These are phyloP conservation scores for Neurospora sp. DNA, from an alignment of 495 filamentous ascomycete genomes.

Conservation along the genomic window DNA sequence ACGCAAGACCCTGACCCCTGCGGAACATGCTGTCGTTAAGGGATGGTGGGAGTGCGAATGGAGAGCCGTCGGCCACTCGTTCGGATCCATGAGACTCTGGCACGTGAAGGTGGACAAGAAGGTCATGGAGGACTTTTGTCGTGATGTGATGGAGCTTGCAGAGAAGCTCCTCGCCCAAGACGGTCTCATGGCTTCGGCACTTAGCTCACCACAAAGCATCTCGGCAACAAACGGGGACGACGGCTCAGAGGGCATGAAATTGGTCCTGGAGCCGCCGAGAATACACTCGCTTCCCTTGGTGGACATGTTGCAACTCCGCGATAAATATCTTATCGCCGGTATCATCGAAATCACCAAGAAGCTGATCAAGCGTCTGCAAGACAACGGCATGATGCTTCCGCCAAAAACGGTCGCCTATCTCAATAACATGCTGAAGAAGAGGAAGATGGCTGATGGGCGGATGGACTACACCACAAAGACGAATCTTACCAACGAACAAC, in stretches of 20 bases:
- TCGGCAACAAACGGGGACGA: conserved; percentile 31
- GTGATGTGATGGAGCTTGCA: conserved; percentile 88
- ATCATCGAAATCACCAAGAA: conserved; percentile 56
- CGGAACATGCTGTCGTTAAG: conserved; percentile 53
- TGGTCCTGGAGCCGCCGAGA: conserved; percentile 52
- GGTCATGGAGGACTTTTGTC: conserved; percentile 80
- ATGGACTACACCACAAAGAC: conserved; percentile 51
- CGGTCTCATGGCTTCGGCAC: conserved; percentile 60
- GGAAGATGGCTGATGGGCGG: conserved; percentile 13
- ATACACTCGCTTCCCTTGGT: conserved; percentile 56
- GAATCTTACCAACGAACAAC: conserved; percentile 64
- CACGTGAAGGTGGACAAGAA: conserved; percentile 56
- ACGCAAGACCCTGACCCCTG: conserved; percentile 46
- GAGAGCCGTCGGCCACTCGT: conserved; percentile 69
- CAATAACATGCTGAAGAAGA: conserved; percentile 38
- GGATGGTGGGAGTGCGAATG: conserved; percentile 77
- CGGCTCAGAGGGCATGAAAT: conserved; percentile 36
- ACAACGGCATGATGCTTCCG: conserved; percentile 58
- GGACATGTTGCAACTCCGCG: conserved; percentile 75
- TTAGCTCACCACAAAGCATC: conserved; percentile 32
- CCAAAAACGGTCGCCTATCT: conserved; percentile 51
- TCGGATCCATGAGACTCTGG: conserved; percentile 74
- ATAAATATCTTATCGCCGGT: conserved; percentile 68
- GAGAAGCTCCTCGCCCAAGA: conserved; percentile 77
- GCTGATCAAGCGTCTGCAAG: conserved; percentile 61